A percentile compares a stretch with the other conserved stretches of the same genome.
These are phyloP conservation scores for Russula sp. DNA, from an alignment of 768 basidiomycete species.

Conservation along the genomic window DNA sequence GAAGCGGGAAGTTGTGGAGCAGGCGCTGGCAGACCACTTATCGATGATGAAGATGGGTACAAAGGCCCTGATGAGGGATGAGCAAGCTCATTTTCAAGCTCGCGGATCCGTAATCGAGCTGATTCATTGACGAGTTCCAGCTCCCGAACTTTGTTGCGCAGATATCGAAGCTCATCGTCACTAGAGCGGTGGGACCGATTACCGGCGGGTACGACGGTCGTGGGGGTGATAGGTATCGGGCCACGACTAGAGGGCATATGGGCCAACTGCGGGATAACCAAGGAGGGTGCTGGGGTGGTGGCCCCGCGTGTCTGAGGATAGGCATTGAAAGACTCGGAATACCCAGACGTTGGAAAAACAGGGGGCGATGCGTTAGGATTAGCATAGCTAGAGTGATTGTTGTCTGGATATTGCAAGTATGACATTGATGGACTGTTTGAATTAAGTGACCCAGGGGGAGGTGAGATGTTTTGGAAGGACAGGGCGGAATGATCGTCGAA, in stretches of 20 bases:
- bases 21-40: constrained; percentile 36
- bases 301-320: constrained; percentile 25
- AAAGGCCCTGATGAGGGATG: constrained; percentile 32
- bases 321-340: constrained; percentile 28
- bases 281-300: constrained; percentile 6
- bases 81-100: constrained; percentile 49
- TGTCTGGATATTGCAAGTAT: constrained; percentile 30
- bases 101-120: constrained; percentile 46
- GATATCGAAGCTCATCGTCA: constrained; percentile 52
- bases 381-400: constrained; percentile 29
- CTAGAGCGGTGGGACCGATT: constrained; percentile 32
- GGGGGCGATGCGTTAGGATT: constrained; percentile 28
- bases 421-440: constrained; percentile 26
- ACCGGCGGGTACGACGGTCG: constrained; percentile 30
- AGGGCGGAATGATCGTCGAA: constrained; percentile 25
- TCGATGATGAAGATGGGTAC: constrained; percentile 27
- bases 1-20: constrained; percentile 41
- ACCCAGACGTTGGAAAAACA: constrained; percentile 25
- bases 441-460: constrained; percentile 25
- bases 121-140: constrained; percentile 60
- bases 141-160: constrained; percentile 58
- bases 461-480: constrained; percentile 28
- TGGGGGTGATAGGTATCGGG: constrained; percentile 32
- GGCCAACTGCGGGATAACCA: constrained; percentile 30
- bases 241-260: constrained; percentile 33